These are phyloP conservation scores for Hymenoscyphus repandus DNA, from an alignment of 2,329 filamentous ascomycete genomes.

Conservation along the genomic window DNA sequence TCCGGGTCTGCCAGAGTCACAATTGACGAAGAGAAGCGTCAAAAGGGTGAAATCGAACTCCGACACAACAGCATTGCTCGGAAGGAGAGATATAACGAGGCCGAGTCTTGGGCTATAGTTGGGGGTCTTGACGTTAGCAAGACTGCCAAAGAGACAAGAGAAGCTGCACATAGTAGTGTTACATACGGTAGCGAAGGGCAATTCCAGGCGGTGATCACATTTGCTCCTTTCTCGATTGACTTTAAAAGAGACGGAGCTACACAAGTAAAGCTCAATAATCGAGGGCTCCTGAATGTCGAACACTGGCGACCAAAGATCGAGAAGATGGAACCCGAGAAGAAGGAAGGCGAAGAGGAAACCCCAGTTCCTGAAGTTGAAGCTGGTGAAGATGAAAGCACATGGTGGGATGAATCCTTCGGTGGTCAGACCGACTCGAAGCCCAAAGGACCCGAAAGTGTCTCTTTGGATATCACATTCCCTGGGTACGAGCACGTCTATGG, in stretches of 20 bases:
- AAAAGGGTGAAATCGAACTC: constrained; percentile 83
- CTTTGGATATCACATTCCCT: constrained; percentile 84
- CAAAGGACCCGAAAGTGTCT: constrained; percentile 88
- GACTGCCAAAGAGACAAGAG: constrained; percentile 62
- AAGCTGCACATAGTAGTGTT: constrained; percentile 65
- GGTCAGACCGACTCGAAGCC: constrained; percentile 95
- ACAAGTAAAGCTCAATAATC: constrained; percentile 83
- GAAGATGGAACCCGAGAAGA: constrained; percentile 29
- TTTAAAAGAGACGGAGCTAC: constrained; percentile 79
- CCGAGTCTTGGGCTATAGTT: constrained; percentile 78
- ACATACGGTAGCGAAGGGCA: constrained; percentile 71
- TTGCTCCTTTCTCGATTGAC: constrained; percentile 77
- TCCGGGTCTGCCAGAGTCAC: constrained; percentile 83
- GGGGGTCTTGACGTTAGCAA: constrained; percentile 72
- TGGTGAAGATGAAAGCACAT: constrained; percentile 76
- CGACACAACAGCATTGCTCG: constrained; percentile 76
- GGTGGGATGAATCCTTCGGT: constrained; percentile 97
- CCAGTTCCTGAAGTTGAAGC: constrained; percentile 31
- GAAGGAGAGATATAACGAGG: constrained; percentile 94
- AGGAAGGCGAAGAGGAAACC: constrained; percentile 39
- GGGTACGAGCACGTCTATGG: constrained; percentile 91
- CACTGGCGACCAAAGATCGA: constrained; percentile 92
- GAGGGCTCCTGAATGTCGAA: constrained; percentile 87
- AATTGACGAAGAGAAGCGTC: constrained; percentile 85
- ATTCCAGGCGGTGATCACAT: constrained; percentile 78